Evolutionary conservation across 306 rosid species (phyloP), one percentile per base, ranked within the genome.

Genomic region (Vigna trinervia): DNA sequence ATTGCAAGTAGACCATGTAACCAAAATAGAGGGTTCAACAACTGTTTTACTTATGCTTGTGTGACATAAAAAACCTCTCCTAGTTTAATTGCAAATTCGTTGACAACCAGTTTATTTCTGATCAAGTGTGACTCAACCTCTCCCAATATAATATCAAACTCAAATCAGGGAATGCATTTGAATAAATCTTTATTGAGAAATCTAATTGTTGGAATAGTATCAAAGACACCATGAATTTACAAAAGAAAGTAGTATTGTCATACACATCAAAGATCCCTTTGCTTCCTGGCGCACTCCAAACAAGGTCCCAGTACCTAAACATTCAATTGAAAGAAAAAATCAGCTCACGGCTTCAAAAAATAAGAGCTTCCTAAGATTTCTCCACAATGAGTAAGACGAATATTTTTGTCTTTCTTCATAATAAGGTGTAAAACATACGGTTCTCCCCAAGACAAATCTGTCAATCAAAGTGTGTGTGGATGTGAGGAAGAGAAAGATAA

Each of bases 261-360:
- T 92, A 90, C 99, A 95, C 97, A 82, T 95, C 97, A 85, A 95
- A 92, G 54, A 73, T 78, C 83, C 99, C 99, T 73, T 87, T 88
- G 89, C 70, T 78, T 79, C 99, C 96, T 2, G 97, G 96, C 41
- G 96, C 84, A 83, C 89, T 89, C 99, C 99, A 92, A 50, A 95
- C 91, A 80, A 95, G 88, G 82, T 95, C 99, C 99, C 99, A 95
- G 76, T 92, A 95, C 96, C 99, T 95, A 66, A 73, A 88, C 41
- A 85, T 74, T 62, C 89, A 85, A 36, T 56, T 45, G 64, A 52
- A 85, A 74, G 52, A 68, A 51, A 74, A 8, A 63, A 69, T 84
- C 84, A 88, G 71, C 64, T 64, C 79, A 72, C 61, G 53, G 39
- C 60, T 58, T 60, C 43, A 65, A 67, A 53, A 53, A 52, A 15